These are phyloP conservation scores for Eutypa lata DNA, from an alignment of 2,329 filamentous ascomycete genomes.

Conservation along the genomic window DNA sequence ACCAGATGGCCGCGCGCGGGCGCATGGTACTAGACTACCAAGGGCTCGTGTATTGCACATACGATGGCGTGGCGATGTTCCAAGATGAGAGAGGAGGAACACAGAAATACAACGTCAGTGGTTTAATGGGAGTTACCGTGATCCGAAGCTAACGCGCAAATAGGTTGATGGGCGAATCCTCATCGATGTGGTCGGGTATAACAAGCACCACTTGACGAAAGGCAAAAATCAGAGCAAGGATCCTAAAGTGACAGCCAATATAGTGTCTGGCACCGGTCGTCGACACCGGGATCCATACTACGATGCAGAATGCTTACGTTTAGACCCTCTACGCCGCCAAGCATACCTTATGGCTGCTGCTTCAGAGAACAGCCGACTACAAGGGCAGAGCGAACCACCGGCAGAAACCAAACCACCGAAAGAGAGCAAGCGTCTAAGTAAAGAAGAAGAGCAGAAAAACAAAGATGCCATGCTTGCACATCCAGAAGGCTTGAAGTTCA, in stretches of 20 bases:
- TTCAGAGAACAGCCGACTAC: background rate
- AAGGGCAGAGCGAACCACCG: background rate
- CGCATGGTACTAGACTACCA: slow-evolving; percentile 40
- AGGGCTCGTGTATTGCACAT: slow-evolving; percentile 37
- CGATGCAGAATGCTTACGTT: too few species aligned
- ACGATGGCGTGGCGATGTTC: slow-evolving; percentile 38
- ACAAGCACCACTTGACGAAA: slow-evolving; percentile 36
- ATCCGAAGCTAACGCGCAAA: slow-evolving; percentile 22
- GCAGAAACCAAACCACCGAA: background rate
- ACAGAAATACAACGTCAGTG: background rate
- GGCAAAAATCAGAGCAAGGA: slow-evolving; percentile 34
- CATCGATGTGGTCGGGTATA: slow-evolving; percentile 39
- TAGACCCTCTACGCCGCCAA: too few species aligned
- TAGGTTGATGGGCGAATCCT: slow-evolving; percentile 40
- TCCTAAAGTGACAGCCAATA: slow-evolving; percentile 14
- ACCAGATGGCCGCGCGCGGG: slow-evolving; percentile 33
- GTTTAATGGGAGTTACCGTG: too few species aligned
- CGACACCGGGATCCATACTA: background rate
- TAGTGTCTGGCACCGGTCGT: background rate
- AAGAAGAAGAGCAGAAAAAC: background rate
- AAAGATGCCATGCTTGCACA: background rate
- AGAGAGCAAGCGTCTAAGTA: background rate
- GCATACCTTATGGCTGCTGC: too few species aligned
- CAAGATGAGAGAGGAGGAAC: slow-evolving; percentile 8
- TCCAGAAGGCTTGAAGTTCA: background rate